Evolutionary conservation across 1,139 yeast species (phyloP), one percentile per base, ranked within the genome.

Genomic region (Barnettozyma hawaiiensis): DNA sequence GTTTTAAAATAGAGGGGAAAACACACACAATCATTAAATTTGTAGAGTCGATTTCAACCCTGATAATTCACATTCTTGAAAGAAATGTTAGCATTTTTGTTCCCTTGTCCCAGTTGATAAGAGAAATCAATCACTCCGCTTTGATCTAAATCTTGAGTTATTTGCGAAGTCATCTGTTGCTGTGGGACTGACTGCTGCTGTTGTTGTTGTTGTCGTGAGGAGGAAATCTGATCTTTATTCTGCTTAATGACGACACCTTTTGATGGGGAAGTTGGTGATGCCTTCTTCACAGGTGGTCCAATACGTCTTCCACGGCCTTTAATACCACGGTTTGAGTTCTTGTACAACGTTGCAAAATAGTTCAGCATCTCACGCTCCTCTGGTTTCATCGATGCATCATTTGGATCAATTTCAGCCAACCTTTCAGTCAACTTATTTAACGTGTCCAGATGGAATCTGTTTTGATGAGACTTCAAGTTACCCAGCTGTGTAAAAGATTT

Each of bases 401-500:
- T 54, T 12, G 69, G 66, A 38, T 70, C 69, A 43, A 79, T 61
- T 50, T 78, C 81, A 0, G 89, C 89, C 49, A 83, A 64, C 50
- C 73, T 76, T 45, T 53, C 60, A 5, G 94, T 85, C 53, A 87
- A 66, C 38, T 69, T 69, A 51, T 76, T 77, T 52, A 90, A 71
- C 0, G 94, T 80, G 15, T 76, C 77, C 48, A 78, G 65, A 63
- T 90, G 97, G 60, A 89, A 87, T 55, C 90, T 72, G 64, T 89
- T 90, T 60, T 90, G 97, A 63, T 90, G 97, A 0, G 95, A 85
- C 63, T 90, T 90, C 67, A 90, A 73, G 60, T 90, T 90, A 3
- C 97, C 97, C 53, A 89, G 70, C 65, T 90, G 97, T 0, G 96
- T 85, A 57, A 90, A 90, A 3, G 85, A 75, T 65, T 89, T 89